These are phyloP conservation scores for Beauveria bassiana DNA, from an alignment of 2,329 filamentous ascomycete genomes.

Conservation along the genomic window DNA sequence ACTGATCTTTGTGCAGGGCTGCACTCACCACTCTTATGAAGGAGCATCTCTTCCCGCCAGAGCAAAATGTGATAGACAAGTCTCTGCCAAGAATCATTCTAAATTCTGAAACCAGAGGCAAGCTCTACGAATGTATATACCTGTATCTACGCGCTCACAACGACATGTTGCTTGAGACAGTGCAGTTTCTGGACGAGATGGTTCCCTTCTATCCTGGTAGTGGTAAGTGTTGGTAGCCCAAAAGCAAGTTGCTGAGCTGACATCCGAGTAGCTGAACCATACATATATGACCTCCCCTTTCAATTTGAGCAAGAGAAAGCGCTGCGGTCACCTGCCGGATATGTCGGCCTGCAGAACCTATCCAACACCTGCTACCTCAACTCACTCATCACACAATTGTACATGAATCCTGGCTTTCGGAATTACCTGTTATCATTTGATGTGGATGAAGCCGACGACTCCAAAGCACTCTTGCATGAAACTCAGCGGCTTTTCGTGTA, in stretches of 20 bases:
- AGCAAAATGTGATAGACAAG: slow-evolving; percentile 17
- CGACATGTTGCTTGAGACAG: slow-evolving; percentile 39
- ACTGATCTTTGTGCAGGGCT: slow-evolving; percentile 18
- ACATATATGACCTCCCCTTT: slow-evolving; percentile 53
- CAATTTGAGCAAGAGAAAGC: slow-evolving; percentile 58
- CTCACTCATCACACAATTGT: slow-evolving; percentile 86
- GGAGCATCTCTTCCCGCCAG: slow-evolving; percentile 57
- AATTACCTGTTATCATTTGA: slow-evolving; percentile 68
- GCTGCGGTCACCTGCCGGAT: slow-evolving; percentile 70
- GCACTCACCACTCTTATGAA: slow-evolving; percentile 43
- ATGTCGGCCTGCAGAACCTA: slow-evolving; percentile 83
- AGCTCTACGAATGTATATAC: slow-evolving; percentile 54
- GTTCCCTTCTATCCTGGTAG: slow-evolving; percentile 32
- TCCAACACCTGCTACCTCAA: slow-evolving; percentile 98
- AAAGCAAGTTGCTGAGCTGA: slow-evolving; percentile 38
- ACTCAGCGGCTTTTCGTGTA: slow-evolving; percentile 76
- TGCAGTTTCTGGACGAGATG: slow-evolving; percentile 32
- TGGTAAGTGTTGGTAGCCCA: slow-evolving; percentile 25
- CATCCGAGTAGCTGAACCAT: slow-evolving; percentile 34
- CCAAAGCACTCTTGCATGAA: slow-evolving; percentile 63
- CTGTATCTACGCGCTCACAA: slow-evolving; percentile 45
- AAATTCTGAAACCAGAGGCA: slow-evolving; percentile 45
- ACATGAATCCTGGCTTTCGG: slow-evolving; percentile 88
- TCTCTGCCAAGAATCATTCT: slow-evolving; percentile 37
- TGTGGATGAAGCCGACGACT: slow-evolving; percentile 44